Conservation (phyloP, 2,329 filamentous ascomycete genomes). For the Penicillium verrucosum region DNA sequence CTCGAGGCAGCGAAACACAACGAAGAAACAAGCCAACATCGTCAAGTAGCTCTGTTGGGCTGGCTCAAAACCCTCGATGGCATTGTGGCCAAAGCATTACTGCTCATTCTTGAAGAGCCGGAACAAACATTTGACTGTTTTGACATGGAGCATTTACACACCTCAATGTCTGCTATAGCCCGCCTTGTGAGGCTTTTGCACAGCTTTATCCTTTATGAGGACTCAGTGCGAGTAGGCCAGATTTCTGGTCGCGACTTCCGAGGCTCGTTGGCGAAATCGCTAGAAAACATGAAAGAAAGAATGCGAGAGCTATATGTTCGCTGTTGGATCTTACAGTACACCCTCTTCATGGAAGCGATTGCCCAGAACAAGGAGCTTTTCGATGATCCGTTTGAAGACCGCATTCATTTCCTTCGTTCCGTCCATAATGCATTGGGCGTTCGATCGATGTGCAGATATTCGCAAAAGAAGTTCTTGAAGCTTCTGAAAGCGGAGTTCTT, state of each 20-base stretch:
- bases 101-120: conserved; percentile 63
- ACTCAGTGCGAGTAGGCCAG: conserved; percentile 77
- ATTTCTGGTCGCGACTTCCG: conserved; percentile 58
- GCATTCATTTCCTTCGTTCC: conserved; percentile 74
- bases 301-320: conserved; percentile 84
- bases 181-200: conserved; percentile 73
- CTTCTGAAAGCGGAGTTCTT: conserved; percentile 84
- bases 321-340: conserved; percentile 84
- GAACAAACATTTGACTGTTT: conserved; percentile 73
- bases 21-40: conserved; percentile 57
- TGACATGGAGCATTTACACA: conserved; percentile 71
- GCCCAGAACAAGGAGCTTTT: conserved; percentile 64
- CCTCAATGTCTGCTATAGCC: conserved; percentile 68
- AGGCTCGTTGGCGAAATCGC: conserved; percentile 42
- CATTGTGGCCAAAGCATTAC: conserved; percentile 67
- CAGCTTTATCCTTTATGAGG: conserved; percentile 75
- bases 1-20: conserved; percentile 59
- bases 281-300: conserved; percentile 59
- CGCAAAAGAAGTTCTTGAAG: conserved; percentile 83
- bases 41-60: conserved; percentile 68
- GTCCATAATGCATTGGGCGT: conserved; percentile 82
- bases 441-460: conserved; percentile 78
- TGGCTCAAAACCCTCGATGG: conserved; percentile 78
- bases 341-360: conserved; percentile 71
- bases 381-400: conserved; percentile 64